Evolutionary conservation across 1,284 basidiomycete genomes (phyloP).

Genomic region (Ganoderma leucocontextum): DNA sequence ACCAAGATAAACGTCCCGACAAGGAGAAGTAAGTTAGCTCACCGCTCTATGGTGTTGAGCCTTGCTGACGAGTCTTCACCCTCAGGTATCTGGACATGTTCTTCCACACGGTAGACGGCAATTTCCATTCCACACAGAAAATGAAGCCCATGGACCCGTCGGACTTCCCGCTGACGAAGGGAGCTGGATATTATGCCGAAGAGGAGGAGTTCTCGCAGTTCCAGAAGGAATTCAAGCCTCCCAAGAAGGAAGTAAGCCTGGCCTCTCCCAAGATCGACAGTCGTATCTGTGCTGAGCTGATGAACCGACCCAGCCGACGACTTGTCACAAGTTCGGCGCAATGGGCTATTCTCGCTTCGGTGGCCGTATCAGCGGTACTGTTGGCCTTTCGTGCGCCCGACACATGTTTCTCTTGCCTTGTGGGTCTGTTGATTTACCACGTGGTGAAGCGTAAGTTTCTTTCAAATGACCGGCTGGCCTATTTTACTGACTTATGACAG

Average conservation of each 20-base stretch:
- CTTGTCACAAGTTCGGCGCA: conserved; percentile 13
- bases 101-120: background rate
- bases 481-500: background rate
- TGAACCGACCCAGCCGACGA: background rate
- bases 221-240: background rate
- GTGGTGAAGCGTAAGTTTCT: conserved; percentile 1
- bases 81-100: background rate
- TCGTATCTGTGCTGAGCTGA: too few relatives aligned
- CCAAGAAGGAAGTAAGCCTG: background rate
- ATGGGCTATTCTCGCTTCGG: conserved; percentile 9
- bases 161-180: background rate
- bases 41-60: too few relatives aligned
- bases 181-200: background rate
- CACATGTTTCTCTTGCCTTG: conserved; percentile 6
- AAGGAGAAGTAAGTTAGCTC: background rate
- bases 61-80: too few relatives aligned
- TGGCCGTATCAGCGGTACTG: background rate
- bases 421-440: background rate
- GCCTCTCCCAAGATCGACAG: too few relatives aligned
- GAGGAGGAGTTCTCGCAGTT: background rate
- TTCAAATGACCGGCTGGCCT: too few relatives aligned
- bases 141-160: background rate
- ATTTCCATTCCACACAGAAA: too few relatives aligned
- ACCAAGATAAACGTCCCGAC: conserved; percentile 8
- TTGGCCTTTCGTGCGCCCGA: background rate